Base-by-base conservation (phyloP, 2,329 filamentous ascomycete genomes). In the Teratosphaeria viscida region DNA sequence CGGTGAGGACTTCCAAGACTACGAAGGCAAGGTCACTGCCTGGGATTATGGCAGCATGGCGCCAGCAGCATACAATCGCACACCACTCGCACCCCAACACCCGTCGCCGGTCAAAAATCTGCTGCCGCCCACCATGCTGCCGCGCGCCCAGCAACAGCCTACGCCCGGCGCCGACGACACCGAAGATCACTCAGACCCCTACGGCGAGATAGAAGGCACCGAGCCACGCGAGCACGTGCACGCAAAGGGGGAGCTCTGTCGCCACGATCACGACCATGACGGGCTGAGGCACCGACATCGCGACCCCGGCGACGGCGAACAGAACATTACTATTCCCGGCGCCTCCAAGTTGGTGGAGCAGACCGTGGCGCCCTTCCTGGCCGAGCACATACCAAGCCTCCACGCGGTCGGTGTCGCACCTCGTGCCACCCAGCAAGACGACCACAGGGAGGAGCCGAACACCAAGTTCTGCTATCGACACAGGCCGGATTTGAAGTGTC, bases 381-480 rank as follows among this genome's bases (percentile, higher is more conserved):
- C 89, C 65, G 88, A 91, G 72, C 92, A 97, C 71, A 95, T 96
- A 56, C 92, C 92, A 2, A 84, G 64, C 14, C 32, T 49, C 16
- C 47, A 26, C 53, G 37, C 54, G 54, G 23, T 56, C 11, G 53
- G 14, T n/a, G 12, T 12, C 14, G 37, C 55, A 19, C 57, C 60
- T 7, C 78, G 79, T 49, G 43, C 52, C 39, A 37, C 37, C 23
- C 59, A 59, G 19, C 57, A 63, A 19, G 64, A 55, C 61, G 60
- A 75, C 57, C 75, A 62, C 74, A 19, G 59, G 52, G 56, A 63
- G 19, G 34, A 29, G 63, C 82, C 81, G 39, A 95, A 92, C 72
- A 95, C 90, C 67, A 94, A 89, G 73, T 97, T 88, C 77, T 99
- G 94, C 77, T 99, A 99, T 74, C 86, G 94, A 59, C 94, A 99